Base-by-base conservation (phyloP, 805 yeast species). In the Candida maris region DNA sequence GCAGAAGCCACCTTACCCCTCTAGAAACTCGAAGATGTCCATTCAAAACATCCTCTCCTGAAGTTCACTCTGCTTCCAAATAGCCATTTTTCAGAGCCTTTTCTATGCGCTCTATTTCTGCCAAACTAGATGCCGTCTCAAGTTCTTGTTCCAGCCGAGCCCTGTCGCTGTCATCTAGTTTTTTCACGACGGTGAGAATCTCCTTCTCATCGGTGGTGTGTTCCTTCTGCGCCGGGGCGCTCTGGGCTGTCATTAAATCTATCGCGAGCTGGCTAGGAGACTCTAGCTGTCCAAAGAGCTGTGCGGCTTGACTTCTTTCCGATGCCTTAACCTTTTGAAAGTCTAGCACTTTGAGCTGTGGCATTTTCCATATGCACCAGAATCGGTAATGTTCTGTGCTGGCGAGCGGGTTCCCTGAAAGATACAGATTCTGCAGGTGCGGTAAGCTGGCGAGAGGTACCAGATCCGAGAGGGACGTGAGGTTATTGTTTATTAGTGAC, bases 81-180 rank as follows among this genome's bases (percentile, higher is more conserved):
- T 48, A 46, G 16, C 57, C 78, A 22, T 55, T 61, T 37, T 60
- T 59, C 30, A 83, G 61, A 15, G 75, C 65, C 19, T 60, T 64
- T 54, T 86, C 94, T 17, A 88, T 73, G 34, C 75, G 63, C 39
- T 80, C 84, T 5, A 88, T 84, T 44, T 89, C 96, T 5, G 73
- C 84, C 39, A 89, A 54, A 34, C 79, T 77, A 4, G 77, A 70
- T 1, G 96, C 95, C 21, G 61, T 64, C 35, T 70, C 67, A 38
- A 89, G 64, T 44, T 76, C 71, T 27, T 65, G 53, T 43, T 79
- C 68, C 32, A 89, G 59, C 30, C 62, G 59, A 10, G 59, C 57
- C 38, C 67, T 71, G 25, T 81, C 87, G 23, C 71, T 76, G 0
- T 67, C 72, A 2, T 79, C 65, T 48, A 85, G 64, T 41, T 69